Evolutionary conservation across 306 rosid genomes (phyloP).

Genomic region (Lotus japonicus): DNA sequence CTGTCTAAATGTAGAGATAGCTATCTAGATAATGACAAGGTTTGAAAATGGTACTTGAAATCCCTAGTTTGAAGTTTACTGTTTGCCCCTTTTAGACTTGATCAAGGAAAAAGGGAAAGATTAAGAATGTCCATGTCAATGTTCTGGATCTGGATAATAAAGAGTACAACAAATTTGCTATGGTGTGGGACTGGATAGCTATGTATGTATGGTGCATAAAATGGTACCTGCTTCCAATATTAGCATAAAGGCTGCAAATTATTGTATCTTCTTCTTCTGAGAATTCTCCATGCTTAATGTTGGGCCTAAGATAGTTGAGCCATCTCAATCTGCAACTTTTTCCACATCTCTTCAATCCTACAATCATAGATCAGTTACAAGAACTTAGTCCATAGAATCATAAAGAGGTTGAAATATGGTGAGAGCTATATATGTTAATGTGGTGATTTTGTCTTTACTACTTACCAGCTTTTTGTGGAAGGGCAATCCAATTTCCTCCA

Average conservation of each 20-base stretch:
- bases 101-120: background rate
- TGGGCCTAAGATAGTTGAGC: constrained; percentile 93
- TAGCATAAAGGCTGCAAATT: constrained; percentile 72
- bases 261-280: constrained; percentile 92
- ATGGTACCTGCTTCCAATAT: constrained; percentile 81
- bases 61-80: constrained; percentile 8
- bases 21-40: constrained; percentile 9
- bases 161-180: too few relatives aligned
- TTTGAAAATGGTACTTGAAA: background rate
- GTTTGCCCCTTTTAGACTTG: constrained; percentile 21
- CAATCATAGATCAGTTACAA: constrained; percentile 2
- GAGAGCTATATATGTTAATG: background rate
- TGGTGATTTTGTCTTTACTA: background rate
- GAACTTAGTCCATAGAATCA: background rate
- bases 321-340: constrained; percentile 95
- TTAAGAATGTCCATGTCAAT: background rate
- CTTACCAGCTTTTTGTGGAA: constrained; percentile 92
- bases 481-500: constrained; percentile 96
- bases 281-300: constrained; percentile 90
- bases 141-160: constrained; percentile 28
- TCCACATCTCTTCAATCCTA: constrained; percentile 87
- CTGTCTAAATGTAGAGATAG: constrained; percentile 1
- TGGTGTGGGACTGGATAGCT: background rate
- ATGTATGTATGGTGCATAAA: constrained; percentile 1
- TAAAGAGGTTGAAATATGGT: too few relatives aligned